Percentiles rank a stretch among this genome's conserved stretches.
Conservation (phyloP, 2,329 filamentous ascomycete genomes). For the Fusarium setosum region DNA sequence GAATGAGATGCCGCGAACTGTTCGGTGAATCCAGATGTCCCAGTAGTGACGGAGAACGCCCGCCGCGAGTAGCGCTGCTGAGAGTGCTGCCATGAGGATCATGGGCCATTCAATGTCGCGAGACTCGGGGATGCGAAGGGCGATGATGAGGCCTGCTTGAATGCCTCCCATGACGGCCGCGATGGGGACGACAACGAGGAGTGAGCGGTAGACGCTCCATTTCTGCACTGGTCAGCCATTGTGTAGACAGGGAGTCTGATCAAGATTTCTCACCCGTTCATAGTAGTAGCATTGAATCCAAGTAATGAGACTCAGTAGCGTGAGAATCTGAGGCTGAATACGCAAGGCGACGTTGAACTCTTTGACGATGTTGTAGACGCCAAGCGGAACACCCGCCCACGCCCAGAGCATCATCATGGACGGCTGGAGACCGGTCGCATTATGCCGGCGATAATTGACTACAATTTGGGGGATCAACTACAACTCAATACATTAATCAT, state of each 20-base stretch:
- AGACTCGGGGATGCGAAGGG: constrained; percentile 58
- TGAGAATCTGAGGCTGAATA: constrained; percentile 57
- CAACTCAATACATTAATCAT: background rate
- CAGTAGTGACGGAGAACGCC: constrained; percentile 77
- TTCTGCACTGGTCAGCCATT: constrained; percentile 51
- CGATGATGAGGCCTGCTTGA: constrained; percentile 70
- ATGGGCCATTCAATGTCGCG: constrained; percentile 68
- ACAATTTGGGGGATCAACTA: constrained; percentile 77
- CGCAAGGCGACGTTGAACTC: constrained; percentile 55
- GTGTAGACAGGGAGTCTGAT: accelerated
- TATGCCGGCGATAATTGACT: constrained; percentile 74
- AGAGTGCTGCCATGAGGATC: constrained; percentile 74
- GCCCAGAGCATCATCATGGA: constrained; percentile 81
- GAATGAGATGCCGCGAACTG: constrained; percentile 78
- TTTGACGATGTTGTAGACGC: constrained; percentile 59
- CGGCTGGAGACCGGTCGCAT: constrained; percentile 72
- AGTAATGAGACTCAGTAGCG: constrained; percentile 54
- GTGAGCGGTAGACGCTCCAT: constrained; percentile 62
- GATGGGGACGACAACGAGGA: constrained; percentile 61
- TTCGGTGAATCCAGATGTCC: constrained; percentile 74
- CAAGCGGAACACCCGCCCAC: constrained; percentile 74
- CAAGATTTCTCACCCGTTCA: constrained; percentile 42
- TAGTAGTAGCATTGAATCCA: constrained; percentile 59
- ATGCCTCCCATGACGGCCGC: constrained; percentile 68
- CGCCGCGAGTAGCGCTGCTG: constrained; percentile 70